Conservation (phyloP, 805 yeast species). For the Nematodospora valgi region DNA sequence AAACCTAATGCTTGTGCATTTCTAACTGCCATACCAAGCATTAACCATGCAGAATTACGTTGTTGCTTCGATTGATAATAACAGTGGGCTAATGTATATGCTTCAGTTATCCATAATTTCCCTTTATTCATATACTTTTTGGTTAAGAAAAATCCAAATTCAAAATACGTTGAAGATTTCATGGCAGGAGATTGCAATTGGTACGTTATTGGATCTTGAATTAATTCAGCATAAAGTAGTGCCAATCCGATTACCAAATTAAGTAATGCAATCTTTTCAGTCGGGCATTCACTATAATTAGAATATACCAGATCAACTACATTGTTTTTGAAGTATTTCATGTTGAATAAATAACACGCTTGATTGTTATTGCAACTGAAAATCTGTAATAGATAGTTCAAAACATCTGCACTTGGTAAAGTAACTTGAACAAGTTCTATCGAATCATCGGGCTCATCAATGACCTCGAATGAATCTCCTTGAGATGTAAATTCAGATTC, state of each 20-base stretch:
- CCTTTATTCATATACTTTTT: slow-evolving; percentile 30
- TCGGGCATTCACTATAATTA: slow-evolving; percentile 11
- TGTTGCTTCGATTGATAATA: slow-evolving; percentile 37
- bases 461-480: slow-evolving; percentile 28
- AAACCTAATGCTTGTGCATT: slow-evolving; percentile 42
- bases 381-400: slow-evolving; percentile 1
- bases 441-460: slow-evolving; percentile 29
- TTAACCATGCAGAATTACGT: slow-evolving; percentile 42
- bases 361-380: slow-evolving; percentile 2
- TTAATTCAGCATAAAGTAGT: slow-evolving; percentile 27
- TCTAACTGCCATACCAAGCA: slow-evolving; percentile 39
- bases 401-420: slow-evolving; percentile 10
- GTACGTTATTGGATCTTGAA: slow-evolving; percentile 13
- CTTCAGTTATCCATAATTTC: slow-evolving; percentile 41
- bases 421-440: slow-evolving; percentile 5
- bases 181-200: slow-evolving; percentile 12
- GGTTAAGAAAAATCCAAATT: slow-evolving; percentile 29
- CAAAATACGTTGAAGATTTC: slow-evolving; percentile 29
- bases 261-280: slow-evolving; percentile 26
- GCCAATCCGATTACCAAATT: slow-evolving; percentile 41
- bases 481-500: slow-evolving; percentile 36
- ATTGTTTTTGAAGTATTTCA: slow-evolving; percentile 29
- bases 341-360: slow-evolving; percentile 7
- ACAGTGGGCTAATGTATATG: slow-evolving; percentile 33
- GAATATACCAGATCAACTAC: slow-evolving; percentile 35